Percentiles rank a stretch among this genome's conserved stretches.
Evolutionary conservation across 495 filamentous ascomycete species (phyloP).

Genomic region (Acidiella bohemica): DNA sequence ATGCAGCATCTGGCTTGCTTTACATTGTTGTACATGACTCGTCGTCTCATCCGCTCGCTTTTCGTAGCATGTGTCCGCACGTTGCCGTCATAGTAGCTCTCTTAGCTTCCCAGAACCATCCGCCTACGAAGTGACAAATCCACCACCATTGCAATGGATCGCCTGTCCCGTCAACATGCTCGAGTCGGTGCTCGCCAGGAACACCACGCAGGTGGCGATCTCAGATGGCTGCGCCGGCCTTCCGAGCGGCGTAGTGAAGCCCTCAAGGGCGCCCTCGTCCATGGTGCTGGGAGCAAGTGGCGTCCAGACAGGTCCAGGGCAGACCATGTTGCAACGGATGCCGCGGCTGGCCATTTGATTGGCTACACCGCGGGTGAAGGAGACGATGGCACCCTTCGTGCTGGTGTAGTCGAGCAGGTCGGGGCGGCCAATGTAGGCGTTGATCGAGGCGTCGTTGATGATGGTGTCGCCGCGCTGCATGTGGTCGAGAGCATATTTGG

Average conservation of each 20-base stretch:
- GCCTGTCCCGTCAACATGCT: constrained; percentile 17
- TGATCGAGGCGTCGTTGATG: constrained; percentile 73
- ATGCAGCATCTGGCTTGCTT: too few species aligned
- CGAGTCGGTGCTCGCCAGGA: constrained; percentile 63
- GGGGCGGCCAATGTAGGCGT: constrained; percentile 68
- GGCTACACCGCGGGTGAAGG: constrained; percentile 65
- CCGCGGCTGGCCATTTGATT: constrained; percentile 61
- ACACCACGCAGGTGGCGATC: constrained; percentile 76
- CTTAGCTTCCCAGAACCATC: too few species aligned
- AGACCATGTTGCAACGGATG: constrained; percentile 70
- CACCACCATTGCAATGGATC: constrained; percentile 22
- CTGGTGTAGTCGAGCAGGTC: constrained; percentile 79
- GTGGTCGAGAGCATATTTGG: constrained; percentile 65
- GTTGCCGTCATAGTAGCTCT: too few species aligned
- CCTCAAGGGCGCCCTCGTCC: constrained; percentile 52
- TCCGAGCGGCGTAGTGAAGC: constrained; percentile 68
- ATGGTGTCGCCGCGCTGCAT: constrained; percentile 65
- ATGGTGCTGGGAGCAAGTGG: constrained; percentile 72
- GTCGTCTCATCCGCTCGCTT: too few species aligned
- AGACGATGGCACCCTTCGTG: constrained; percentile 69
- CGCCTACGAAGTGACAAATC: constrained; percentile 13
- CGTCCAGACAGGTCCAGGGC: constrained; percentile 77
- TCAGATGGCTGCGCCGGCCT: constrained; percentile 65
- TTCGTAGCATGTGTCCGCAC: too few species aligned
- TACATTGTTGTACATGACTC: too few species aligned